These are phyloP conservation scores for Mycena indigotica DNA, from an alignment of 768 basidiomycete genomes.

Conservation along the genomic window DNA sequence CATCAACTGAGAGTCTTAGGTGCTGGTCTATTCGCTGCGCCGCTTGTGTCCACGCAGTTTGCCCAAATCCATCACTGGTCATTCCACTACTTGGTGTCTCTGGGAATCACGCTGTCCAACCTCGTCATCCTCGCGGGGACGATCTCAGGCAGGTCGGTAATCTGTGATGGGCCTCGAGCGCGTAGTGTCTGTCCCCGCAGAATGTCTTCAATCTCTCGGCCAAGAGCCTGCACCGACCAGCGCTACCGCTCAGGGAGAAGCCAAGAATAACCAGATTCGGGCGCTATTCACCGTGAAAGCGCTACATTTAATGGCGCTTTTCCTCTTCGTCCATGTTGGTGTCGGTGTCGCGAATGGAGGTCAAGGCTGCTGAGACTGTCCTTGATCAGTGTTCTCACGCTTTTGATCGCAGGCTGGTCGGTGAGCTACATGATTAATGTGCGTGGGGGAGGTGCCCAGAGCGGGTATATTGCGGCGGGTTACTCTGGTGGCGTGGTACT, in stretches of 20 bases:
- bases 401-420: slow-evolving; percentile 40
- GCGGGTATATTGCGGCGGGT: slow-evolving; percentile 47
- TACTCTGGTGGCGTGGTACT: slow-evolving; percentile 43
- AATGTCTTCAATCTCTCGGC: slow-evolving; percentile 46
- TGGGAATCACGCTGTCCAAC: slow-evolving; percentile 53
- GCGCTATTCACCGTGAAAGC: slow-evolving; percentile 38
- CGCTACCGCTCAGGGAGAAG: slow-evolving; percentile 21
- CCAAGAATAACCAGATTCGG: slow-evolving; percentile 27
- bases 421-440: slow-evolving; percentile 43
- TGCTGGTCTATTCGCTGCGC: slow-evolving; percentile 53
- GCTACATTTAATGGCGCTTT: slow-evolving; percentile 45
- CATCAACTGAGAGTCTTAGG: no score
- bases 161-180: slow-evolving; percentile 27
- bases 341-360: slow-evolving; percentile 35
- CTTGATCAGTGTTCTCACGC: not conserved
- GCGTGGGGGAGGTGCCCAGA: slow-evolving; percentile 42
- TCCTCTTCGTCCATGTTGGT: slow-evolving; percentile 46
- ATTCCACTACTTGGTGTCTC: slow-evolving; percentile 60
- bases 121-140: slow-evolving; percentile 36
- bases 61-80: slow-evolving; percentile 55
- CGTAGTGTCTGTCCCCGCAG: slow-evolving; percentile 39
- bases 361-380: slow-evolving; percentile 17
- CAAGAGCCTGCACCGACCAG: slow-evolving; percentile 34
- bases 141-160: slow-evolving; percentile 33
- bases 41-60: slow-evolving; percentile 72